Base-by-base conservation (phyloP, 2,329 filamentous ascomycete genomes). In the Sarocladiaceae sp. region DNA sequence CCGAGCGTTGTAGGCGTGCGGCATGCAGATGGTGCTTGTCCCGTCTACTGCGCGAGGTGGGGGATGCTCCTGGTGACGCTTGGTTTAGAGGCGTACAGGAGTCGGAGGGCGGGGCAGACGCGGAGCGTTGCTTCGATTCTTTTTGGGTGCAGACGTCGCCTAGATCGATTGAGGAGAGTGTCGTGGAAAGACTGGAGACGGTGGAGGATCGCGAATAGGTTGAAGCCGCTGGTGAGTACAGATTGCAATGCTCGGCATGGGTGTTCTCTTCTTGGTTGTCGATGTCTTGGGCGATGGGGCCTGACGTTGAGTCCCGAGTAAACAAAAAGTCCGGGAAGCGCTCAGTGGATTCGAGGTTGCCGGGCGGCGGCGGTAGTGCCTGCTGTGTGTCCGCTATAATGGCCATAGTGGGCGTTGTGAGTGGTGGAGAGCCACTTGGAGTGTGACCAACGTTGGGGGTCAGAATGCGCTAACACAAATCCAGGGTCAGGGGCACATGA, bases 1-100 rank as follows among this genome's bases (percentile, higher is more conserved):
- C 67, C 52, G 74, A 72, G 54, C 74, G 73, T 66, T 74, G 71
- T 55, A 72, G 60, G 55, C 76, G 71, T 57, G 71, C 72, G 58
- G 74, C 74, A 66, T 79, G 74, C 66, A 78, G 66, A 56, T 73
- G 71, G 64, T 75, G 69, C 60, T 74, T 74, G 70, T 76, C 67
- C 56, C 71, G 68, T 59, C 72, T 64, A 61, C 59, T 72, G 55
- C 72, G 68, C 51, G 66, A 59, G 56, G 63, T 64, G 55, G 66
- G 61, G 55, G 63, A 37, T 23, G 31, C 33, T 20, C 47, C 60
- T 51, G 55, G 56, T 33, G 54, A 55, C 54, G 56, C 52, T 58
- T 40, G 62, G 54, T 51, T 64, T 31, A 22, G 22, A 57, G 53
- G 55, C 50, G 53, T 55, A 49, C 52, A 44, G 40, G 28, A 56